Conservation (phyloP, 176 grass and related monocot genomes). For the Rhynchospora tenuis region DNA sequence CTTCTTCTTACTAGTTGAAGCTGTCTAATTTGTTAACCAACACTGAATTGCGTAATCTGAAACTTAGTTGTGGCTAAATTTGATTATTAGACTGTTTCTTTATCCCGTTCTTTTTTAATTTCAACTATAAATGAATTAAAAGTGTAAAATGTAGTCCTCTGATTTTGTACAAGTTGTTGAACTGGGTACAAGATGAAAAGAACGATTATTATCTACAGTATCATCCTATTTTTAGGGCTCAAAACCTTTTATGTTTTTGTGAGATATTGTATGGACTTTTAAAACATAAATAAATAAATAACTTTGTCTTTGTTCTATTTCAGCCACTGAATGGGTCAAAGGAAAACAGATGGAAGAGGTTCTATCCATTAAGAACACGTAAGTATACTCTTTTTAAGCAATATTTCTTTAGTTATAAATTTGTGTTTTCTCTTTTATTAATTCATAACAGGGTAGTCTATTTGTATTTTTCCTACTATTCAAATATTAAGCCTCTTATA, state of each 20-base stretch:
- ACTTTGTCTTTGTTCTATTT: conserved; percentile 11
- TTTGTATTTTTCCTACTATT: neutral
- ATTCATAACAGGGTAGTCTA: neutral
- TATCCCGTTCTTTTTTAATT: neutral
- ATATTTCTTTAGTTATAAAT: neutral
- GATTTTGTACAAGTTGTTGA: neutral
- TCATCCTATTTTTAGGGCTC: neutral
- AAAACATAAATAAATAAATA: neutral
- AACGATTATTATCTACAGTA: neutral
- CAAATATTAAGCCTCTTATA: neutral
- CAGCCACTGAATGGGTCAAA: conserved; percentile 99
- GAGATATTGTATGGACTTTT: neutral
- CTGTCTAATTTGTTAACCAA: neutral
- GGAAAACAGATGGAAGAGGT: conserved; percentile 94
- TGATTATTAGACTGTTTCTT: neutral
- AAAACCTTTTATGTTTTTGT: neutral
- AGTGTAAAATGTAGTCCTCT: neutral
- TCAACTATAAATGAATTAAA: neutral
- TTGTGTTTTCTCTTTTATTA: neutral
- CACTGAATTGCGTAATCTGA: neutral
- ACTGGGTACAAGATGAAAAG: neutral
- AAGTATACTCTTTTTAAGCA: conserved; percentile 14
- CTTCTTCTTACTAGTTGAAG: neutral
- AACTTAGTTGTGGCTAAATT: neutral
- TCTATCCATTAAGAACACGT: conserved; percentile 92